phyloP scores from a whole-genome alignment of 2,329 filamentous ascomycete genomes.

The Aspergillus sp. region DNA sequence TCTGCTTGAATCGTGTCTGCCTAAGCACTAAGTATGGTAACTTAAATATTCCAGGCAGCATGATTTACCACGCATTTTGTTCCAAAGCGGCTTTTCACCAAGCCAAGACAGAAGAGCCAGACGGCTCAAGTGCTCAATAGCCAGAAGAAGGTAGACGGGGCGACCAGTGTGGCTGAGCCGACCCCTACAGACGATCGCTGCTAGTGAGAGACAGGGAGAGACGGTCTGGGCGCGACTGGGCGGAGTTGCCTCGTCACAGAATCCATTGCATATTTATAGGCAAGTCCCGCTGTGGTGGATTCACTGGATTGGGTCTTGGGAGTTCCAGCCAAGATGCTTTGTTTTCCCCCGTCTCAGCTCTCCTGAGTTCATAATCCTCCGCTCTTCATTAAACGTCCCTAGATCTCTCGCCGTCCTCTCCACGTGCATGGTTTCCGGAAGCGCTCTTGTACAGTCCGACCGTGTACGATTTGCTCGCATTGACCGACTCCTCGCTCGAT shows the following conservation, averaged over 20 bases:
- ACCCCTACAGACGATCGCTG: background rate
- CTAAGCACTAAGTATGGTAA: background rate
- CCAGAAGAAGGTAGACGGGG: background rate
- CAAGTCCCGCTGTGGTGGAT: background rate
- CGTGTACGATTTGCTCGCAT: too few relatives aligned
- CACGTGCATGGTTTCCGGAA: slow-evolving; percentile 6
- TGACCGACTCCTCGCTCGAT: too few relatives aligned
- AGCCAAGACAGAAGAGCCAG: background rate
- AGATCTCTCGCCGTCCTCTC: background rate
- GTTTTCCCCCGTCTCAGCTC: background rate
- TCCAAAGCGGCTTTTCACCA: too few relatives aligned
- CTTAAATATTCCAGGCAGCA: too few relatives aligned
- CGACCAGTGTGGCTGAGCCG: background rate
- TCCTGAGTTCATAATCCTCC: background rate
- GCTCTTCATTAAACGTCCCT: background rate
- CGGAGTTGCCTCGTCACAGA: background rate
- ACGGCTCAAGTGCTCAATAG: background rate
- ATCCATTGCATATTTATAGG: background rate
- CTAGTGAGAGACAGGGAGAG: background rate
- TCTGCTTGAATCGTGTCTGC: background rate
- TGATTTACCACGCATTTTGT: background rate
- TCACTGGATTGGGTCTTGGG: background rate
- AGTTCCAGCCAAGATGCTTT: slow-evolving; percentile 8
- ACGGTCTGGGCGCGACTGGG: background rate
- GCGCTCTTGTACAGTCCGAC: background rate